Evolutionary conservation across 805 yeast genomes (phyloP), one percentile per base, ranked within the genome.

Genomic region (Spathaspora arborariae): DNA sequence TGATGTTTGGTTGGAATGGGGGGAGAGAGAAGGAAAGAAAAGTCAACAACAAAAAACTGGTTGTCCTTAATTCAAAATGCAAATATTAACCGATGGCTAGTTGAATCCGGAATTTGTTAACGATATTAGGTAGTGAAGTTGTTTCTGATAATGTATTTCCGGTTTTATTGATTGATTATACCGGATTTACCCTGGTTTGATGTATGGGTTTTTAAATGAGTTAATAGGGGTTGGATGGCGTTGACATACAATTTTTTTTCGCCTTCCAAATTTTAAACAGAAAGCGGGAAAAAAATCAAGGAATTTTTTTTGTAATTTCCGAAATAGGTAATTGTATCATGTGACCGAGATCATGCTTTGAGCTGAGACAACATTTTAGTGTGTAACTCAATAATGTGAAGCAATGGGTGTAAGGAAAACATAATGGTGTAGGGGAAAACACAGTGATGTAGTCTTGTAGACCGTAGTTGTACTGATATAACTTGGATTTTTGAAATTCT

Each of bases 131-230:
- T 10, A 30, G 27, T 37, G 22, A 20, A 16, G 35, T 38, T 21
- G 30, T 33, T 39, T 42, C 46, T 45, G 35, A 27, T n/a, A 34
- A 33, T 41, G 35, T 16, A n/a, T 30, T 41, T 44, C 50, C 48
- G 50, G 36, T 47, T 52, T 21, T 40, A 13, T 39, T 30, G 47
- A 51, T 47, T 47, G 53, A 49, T 51, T 48, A 44, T 40, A 37
- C 22, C 45, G 40, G 39, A 20, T 42, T 21, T 39, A 46, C 38
- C 48, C 49, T 39, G 35, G 16, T 26, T 16, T 36, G 27, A 8
- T 41, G 20, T 21, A 24, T 39, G 22, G 33, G 35, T 26, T 13
- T 18, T 10, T 26, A 26, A 18, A 27, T 27, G 7, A 26, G 34
- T 13, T 26, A 10, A 9, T 15, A 39, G 33, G 22, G 30, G 33